Conservation (phyloP, 2,329 filamentous ascomycete genomes). For the Alternaria ventricosa region DNA sequence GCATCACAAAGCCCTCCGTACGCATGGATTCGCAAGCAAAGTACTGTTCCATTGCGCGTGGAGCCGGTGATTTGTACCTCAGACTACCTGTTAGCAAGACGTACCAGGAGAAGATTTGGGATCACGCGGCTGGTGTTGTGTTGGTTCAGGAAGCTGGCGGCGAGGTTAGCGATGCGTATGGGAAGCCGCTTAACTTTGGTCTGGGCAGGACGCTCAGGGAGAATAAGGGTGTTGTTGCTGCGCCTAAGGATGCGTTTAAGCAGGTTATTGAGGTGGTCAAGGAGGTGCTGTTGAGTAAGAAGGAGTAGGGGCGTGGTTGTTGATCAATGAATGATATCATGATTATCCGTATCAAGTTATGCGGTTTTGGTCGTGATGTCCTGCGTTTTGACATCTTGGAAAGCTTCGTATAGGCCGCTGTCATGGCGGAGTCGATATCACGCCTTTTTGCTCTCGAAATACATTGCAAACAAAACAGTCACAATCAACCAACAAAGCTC, state of each 20-base stretch:
- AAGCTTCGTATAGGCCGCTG: not conserved
- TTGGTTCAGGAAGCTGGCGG: conserved; percentile 95
- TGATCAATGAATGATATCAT: not conserved
- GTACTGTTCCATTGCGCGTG: conserved; percentile 92
- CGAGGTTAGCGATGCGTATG: conserved; percentile 85
- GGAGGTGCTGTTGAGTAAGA: conserved; percentile 70
- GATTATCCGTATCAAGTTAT: not conserved
- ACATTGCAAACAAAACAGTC: not conserved
- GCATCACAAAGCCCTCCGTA: conserved; percentile 87
- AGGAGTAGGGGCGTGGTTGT: conserved; percentile 12
- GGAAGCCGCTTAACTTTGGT: conserved; percentile 84
- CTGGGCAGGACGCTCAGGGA: conserved; percentile 82
- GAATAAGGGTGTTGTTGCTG: conserved; percentile 94
- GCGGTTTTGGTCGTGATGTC: not conserved
- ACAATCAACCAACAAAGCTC: not conserved
- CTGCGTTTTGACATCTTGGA: not conserved
- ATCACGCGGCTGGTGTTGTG: conserved; percentile 93
- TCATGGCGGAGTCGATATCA: not conserved
- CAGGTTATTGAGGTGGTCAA: conserved; percentile 83
- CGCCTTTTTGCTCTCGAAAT: not conserved
- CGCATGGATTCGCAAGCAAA: conserved; percentile 98
- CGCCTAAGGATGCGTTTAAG: conserved; percentile 75
- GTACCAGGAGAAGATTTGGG: conserved; percentile 99
- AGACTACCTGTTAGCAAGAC: conserved; percentile 82
- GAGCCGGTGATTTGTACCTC: conserved; percentile 93